phyloP scores from a whole-genome alignment of 352 stramenopile species.

The Phytophthora podocarpi region DNA sequence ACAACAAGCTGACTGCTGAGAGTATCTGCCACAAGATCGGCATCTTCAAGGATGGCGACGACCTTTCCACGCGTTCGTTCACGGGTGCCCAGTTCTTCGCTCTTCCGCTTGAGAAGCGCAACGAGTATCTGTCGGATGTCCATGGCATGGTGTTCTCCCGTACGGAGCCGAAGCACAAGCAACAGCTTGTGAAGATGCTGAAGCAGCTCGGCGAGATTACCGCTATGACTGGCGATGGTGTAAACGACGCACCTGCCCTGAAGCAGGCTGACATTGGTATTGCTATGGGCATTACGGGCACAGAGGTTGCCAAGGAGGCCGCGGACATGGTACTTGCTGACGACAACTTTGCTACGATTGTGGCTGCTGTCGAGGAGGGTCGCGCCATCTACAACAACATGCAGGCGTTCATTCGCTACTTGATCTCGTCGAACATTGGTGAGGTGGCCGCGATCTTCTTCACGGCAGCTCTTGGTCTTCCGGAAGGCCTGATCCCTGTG shows the following conservation, averaged over 20 bases:
- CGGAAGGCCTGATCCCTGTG: constrained; percentile 97
- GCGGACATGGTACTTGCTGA: constrained; percentile 98
- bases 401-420: constrained; percentile 99
- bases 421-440: constrained; percentile 99
- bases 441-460: constrained; percentile 99
- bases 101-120: constrained; percentile 91
- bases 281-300: constrained; percentile 98
- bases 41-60: constrained; percentile 90
- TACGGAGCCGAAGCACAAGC: constrained; percentile 98
- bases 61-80: constrained; percentile 92
- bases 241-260: constrained; percentile 98
- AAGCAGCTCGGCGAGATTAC: constrained; percentile 94
- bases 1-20: constrained; percentile 98
- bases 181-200: constrained; percentile 95
- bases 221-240: constrained; percentile 99
- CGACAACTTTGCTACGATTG: constrained; percentile 99
- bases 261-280: constrained; percentile 98
- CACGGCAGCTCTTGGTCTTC: constrained; percentile 94
- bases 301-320: constrained; percentile 98
- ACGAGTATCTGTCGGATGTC: constrained; percentile 87
- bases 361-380: constrained; percentile 88
- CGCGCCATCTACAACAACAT: constrained; percentile 96
- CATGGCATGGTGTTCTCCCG: constrained; percentile 97
- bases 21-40: constrained; percentile 98
- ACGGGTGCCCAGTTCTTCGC: constrained; percentile 97